These are phyloP conservation scores for Termitomyces sp. DNA, from an alignment of 768 basidiomycete genomes.

Conservation along the genomic window DNA sequence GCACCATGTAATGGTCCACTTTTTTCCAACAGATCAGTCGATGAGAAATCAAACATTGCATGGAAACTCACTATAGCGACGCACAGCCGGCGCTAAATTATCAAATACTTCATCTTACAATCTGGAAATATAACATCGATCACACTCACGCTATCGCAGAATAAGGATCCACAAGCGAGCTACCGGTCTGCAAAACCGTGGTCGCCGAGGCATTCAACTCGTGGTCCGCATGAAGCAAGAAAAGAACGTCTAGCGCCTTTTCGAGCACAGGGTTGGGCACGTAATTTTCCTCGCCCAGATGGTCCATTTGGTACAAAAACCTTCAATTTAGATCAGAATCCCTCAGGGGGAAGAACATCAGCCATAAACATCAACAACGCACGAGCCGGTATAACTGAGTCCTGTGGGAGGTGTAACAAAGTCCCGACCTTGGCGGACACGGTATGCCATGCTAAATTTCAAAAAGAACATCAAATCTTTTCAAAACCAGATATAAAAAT, in stretches of 20 bases:
- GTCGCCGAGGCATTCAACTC: slow-evolving; percentile 86
- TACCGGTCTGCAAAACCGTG: slow-evolving; percentile 82
- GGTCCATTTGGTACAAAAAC: slow-evolving; percentile 90
- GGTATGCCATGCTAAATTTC: slow-evolving; percentile 75
- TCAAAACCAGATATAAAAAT: slow-evolving; percentile 18
- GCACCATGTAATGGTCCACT: slow-evolving; percentile 70
- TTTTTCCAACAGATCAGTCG: background rate
- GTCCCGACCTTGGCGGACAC: slow-evolving; percentile 83
- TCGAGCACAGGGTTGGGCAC: slow-evolving; percentile 78
- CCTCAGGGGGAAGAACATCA: background rate
- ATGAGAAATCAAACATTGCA: background rate
- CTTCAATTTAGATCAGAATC: slow-evolving; percentile 24
- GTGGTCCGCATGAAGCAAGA: slow-evolving; percentile 87
- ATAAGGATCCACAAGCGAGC: slow-evolving; percentile 88
- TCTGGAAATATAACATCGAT: background rate
- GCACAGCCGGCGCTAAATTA: slow-evolving; percentile 71
- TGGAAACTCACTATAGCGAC: slow-evolving; percentile 67
- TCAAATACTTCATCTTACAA: background rate
- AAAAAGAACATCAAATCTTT: background rate
- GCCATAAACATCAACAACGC: slow-evolving; percentile 18
- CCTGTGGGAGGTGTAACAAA: slow-evolving; percentile 83
- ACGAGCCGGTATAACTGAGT: slow-evolving; percentile 82
- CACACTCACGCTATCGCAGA: slow-evolving; percentile 67
- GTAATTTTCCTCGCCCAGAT: slow-evolving; percentile 68
- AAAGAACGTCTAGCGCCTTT: slow-evolving; percentile 83